A percentile compares a stretch with the other conserved stretches of the same genome.
Evolutionary conservation across 148 eudicot species (phyloP).

Genomic region (Rhododendron griersonianum): DNA sequence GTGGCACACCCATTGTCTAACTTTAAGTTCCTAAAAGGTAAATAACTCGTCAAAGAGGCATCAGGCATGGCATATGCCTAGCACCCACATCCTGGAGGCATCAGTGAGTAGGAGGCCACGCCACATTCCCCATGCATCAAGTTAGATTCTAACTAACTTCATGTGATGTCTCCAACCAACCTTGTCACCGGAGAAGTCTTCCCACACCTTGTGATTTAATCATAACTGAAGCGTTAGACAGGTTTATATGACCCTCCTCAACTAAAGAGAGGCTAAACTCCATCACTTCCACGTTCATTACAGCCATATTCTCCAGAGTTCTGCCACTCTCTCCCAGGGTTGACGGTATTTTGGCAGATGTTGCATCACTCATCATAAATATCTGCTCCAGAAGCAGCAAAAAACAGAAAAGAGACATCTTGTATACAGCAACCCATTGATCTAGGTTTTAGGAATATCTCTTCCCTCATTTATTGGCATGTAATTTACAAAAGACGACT

Average conservation of each 20-base stretch:
- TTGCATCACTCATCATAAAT: not conserved
- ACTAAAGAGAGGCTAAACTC: not conserved
- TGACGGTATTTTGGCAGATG: not conserved
- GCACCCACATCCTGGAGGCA: not conserved
- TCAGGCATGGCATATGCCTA: not conserved
- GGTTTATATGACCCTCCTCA: not conserved
- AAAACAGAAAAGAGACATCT: not conserved
- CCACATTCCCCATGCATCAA: not conserved
- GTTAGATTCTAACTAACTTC: not conserved
- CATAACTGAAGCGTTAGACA: not conserved
- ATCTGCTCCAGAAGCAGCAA: not conserved
- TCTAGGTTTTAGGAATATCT: not conserved
- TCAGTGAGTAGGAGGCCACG: not conserved
- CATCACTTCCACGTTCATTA: not conserved
- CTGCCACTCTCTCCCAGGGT: not conserved
- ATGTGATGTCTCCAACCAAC: not conserved
- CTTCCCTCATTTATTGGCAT: not conserved
- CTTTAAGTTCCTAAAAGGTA: not conserved
- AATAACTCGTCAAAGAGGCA: not conserved
- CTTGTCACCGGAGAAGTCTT: not conserved
- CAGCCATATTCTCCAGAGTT: not conserved
- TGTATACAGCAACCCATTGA: not conserved
- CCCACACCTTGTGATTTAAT: not conserved
- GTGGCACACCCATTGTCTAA: not conserved
- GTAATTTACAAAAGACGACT: not conserved